Percentiles rank a stretch among this genome's conserved stretches.
phyloP scores from a whole-genome alignment of 2,329 filamentous ascomycete species.

The Dendrostoma leiphaemia region DNA sequence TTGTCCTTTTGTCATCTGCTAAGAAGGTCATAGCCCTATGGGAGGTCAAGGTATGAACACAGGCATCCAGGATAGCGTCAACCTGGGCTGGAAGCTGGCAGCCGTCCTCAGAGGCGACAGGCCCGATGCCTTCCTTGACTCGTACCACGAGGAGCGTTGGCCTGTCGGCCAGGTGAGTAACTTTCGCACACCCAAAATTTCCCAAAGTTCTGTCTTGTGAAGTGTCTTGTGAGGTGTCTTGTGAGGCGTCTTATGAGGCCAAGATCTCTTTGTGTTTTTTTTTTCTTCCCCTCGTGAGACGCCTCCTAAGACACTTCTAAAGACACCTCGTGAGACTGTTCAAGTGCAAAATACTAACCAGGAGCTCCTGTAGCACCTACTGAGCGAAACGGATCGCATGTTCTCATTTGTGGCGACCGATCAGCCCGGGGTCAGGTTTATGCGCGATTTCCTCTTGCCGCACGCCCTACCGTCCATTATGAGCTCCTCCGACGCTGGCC shows the following conservation, averaged over 20 bases:
- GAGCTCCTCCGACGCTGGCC: slow-evolving; percentile 20
- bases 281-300: no score
- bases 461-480: slow-evolving; percentile 36
- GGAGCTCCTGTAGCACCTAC: no score
- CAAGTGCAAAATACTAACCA: no score
- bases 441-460: slow-evolving; percentile 38
- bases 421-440: slow-evolving; percentile 31
- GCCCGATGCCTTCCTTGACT: slow-evolving; percentile 39
- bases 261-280: no score
- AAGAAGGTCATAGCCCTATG: slow-evolving; percentile 42
- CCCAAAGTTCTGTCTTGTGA: no score
- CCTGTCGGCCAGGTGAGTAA: slow-evolving; percentile 46
- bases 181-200: no score
- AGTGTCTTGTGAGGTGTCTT: no score
- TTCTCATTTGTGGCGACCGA: slow-evolving; percentile 37
- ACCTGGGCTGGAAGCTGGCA: slow-evolving; percentile 52
- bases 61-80: slow-evolving; percentile 51
- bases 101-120: slow-evolving; percentile 1
- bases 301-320: no score
- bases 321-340: no score
- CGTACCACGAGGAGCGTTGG: slow-evolving; percentile 46
- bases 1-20: neutral
- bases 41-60: slow-evolving; percentile 59
- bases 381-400: slow-evolving; percentile 33
- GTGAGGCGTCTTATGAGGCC: no score